Evolutionary conservation across 2,329 filamentous ascomycete genomes (phyloP).

Genomic region (Calonectria multiphialidica): DNA sequence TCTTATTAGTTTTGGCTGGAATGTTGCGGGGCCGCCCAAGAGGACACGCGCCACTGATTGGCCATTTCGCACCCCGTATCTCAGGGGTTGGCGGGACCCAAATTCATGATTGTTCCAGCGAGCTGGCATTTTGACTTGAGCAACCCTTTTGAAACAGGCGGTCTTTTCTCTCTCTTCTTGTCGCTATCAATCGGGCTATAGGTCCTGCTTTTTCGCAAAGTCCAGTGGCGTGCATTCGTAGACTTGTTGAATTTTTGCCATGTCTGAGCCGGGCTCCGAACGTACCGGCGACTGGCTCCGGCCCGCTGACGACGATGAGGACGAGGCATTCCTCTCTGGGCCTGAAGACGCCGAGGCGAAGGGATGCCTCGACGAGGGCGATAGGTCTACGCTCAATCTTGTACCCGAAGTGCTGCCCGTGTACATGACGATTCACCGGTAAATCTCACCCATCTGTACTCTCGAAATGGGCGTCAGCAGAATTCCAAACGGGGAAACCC

Average conservation of each 20-base stretch:
- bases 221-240: neutral
- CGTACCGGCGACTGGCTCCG: constrained; percentile 40
- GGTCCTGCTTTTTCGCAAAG: neutral
- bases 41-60: constrained; percentile 10
- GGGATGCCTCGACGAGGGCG: constrained; percentile 41
- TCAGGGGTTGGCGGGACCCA: constrained; percentile 11
- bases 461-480: neutral
- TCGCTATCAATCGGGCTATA: neutral
- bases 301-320: constrained; percentile 41
- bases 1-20: constrained; percentile 4
- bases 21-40: constrained; percentile 1
- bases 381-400: constrained; percentile 39
- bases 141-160: neutral
- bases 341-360: constrained; percentile 42
- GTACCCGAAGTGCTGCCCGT: constrained; percentile 37
- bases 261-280: constrained; percentile 36
- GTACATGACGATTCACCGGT: constrained; percentile 47
- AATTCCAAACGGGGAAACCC: neutral
- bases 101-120: constrained; percentile 11
- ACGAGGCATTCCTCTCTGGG: constrained; percentile 40
- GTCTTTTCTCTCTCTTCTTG: neutral
- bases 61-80: neutral
- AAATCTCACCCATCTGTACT: constrained; percentile 26
- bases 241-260: constrained; percentile 17
- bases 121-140: neutral